A percentile compares a stretch with the other conserved stretches of the same genome.
phyloP scores from a whole-genome alignment of 768 basidiomycete genomes.

The Tulasnella sp. region DNA sequence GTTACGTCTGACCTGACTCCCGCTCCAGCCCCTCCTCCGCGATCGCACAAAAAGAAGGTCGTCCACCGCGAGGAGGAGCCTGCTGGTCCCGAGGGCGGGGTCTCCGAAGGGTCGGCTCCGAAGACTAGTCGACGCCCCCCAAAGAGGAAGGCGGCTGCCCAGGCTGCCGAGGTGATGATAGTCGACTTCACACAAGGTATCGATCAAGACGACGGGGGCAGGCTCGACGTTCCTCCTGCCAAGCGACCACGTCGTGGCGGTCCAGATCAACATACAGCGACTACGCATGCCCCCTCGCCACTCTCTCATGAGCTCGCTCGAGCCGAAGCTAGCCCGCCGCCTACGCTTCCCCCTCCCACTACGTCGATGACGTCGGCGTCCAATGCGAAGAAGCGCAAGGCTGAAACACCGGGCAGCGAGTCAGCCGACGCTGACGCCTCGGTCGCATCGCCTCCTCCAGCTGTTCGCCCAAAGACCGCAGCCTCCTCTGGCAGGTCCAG shows the following conservation, averaged over 20 bases:
- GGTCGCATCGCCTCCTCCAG: slow-evolving; percentile 19
- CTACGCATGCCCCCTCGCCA: slow-evolving; percentile 30
- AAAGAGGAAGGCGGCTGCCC: slow-evolving; percentile 31
- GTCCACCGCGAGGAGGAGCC: slow-evolving; percentile 17
- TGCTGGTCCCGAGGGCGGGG: background rate
- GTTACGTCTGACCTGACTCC: slow-evolving; percentile 20
- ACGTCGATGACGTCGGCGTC: background rate
- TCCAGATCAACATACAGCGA: background rate
- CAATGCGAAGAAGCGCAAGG: slow-evolving; percentile 23
- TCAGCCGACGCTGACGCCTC: slow-evolving; percentile 19
- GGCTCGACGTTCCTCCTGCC: background rate
- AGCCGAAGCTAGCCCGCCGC: slow-evolving; percentile 19
- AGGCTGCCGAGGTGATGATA: slow-evolving; percentile 11
- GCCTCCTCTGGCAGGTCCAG: background rate
- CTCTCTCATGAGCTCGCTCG: slow-evolving; percentile 26
- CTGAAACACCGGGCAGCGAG: slow-evolving; percentile 7
- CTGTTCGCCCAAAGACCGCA: background rate
- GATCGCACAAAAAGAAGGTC: slow-evolving; percentile 18
- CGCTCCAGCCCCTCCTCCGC: slow-evolving; percentile 18
- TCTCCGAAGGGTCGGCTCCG: background rate
- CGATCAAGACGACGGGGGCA: background rate
- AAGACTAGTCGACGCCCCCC: background rate
- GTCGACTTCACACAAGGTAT: background rate
- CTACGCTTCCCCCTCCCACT: background rate
- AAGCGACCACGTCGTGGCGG: slow-evolving; percentile 30